Evolutionary conservation across 169 alveolate species (phyloP), one percentile per base, ranked within the genome.

Genomic region (Theileria sp.): DNA sequence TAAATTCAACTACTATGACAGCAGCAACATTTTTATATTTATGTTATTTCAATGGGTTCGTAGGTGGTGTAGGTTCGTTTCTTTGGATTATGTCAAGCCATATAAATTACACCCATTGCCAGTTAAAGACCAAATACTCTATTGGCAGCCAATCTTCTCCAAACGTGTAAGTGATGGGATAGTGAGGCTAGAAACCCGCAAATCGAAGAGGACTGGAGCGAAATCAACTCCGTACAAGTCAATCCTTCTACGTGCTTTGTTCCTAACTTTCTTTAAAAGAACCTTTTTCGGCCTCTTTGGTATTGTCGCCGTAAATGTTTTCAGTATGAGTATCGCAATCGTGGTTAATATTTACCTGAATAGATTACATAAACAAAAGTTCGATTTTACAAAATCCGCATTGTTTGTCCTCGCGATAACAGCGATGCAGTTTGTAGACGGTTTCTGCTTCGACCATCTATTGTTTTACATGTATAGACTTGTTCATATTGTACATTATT

Each of bases 121-220:
- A 21, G 67, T 70, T 23, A 30, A 28, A 17, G 87, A 80, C n/a
- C 81, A 51, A 50, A 80, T 80, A 17, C 30, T 32, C 44, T 7
- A 21, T 9, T 80, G 87, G 87, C 87, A 80, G 26, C 76, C 77
- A 0, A 26, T 80, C n/a, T 73, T 80, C 58, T 73, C 87, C 13
- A 72, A 73, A 61, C 81, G 75, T 25, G 67, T 80, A 8, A 80
- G 87, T 50, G 87, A 80, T 28, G 87, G 87, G 32, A 49, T 80
- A 15, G 12, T 72, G 3, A 58, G 68, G 25, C 71, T 26, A 19
- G 87, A 80, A 50, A 9, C 17, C 26, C 28, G 23, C 9, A n/a
- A 60, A 73, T 13, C 44, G 12, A 36, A 68, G 34, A 26, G 21
- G 10, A 26, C 1, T 21, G n/a, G 21, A 9, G 32, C 49, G 13